Percentiles rank a stretch among this genome's conserved stretches.
Evolutionary conservation across 768 basidiomycete genomes (phyloP).

Genomic region (Mrakia frigida): DNA sequence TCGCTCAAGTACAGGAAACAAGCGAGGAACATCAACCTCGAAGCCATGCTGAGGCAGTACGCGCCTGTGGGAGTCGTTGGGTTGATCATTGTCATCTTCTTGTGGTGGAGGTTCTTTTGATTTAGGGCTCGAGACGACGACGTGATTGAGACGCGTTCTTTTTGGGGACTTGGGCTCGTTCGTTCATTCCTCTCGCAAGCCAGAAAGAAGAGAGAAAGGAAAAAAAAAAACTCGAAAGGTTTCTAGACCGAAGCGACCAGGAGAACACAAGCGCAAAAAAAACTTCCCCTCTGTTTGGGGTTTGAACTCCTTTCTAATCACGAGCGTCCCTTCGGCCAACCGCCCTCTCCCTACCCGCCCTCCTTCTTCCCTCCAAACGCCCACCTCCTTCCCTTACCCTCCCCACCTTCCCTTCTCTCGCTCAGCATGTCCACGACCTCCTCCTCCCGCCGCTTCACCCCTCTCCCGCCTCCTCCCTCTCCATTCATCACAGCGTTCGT

Average conservation of each 20-base stretch:
- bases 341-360: no score
- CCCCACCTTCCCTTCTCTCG: neutral
- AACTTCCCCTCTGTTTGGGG: no score
- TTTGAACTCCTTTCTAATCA: neutral
- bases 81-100: conserved; percentile 56
- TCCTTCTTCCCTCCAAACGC: no score
- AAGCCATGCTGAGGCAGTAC: conserved; percentile 91
- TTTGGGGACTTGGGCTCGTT: no score
- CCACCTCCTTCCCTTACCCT: no score
- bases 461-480: neutral
- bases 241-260: neutral
- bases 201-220: no score
- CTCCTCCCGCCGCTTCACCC: neutral
- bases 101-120: conserved; percentile 53
- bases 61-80: conserved; percentile 81
- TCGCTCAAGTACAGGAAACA: conserved; percentile 97
- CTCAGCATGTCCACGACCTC: neutral
- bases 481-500: conserved; percentile 7
- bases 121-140: neutral
- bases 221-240: neutral
- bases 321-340: no score
- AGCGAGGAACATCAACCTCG: conserved; percentile 85
- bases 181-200: no score
- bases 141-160: no score
- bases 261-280: no score